These are phyloP conservation scores for Cryptococcus amylolentus DNA, from an alignment of 1,284 basidiomycete species.

Conservation along the genomic window DNA sequence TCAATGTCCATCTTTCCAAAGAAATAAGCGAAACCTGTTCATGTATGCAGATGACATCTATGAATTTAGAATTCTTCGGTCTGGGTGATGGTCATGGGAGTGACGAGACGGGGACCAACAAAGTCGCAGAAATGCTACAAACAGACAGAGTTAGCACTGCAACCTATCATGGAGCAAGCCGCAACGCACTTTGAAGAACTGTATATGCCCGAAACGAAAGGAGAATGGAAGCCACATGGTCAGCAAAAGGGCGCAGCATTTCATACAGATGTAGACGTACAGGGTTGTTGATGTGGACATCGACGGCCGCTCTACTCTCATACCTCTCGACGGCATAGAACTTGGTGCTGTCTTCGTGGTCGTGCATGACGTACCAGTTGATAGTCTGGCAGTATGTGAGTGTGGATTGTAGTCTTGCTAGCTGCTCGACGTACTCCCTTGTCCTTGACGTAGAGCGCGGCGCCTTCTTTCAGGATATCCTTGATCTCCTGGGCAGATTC, in stretches of 20 bases:
- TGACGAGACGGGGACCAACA: neutral
- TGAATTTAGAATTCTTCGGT: neutral
- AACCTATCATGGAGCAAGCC: too few relatives aligned
- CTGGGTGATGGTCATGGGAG: neutral
- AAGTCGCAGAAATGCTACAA: neutral
- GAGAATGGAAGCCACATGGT: neutral
- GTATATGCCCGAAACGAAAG: too few relatives aligned
- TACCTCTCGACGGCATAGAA: neutral
- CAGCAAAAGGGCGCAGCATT: neutral
- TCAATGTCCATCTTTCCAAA: too few relatives aligned
- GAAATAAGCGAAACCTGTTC: too few relatives aligned
- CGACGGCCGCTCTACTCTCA: neutral
- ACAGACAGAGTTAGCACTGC: too few relatives aligned
- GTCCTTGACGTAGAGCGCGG: neutral
- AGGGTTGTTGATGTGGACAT: neutral
- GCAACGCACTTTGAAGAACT: too few relatives aligned
- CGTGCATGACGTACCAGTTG: conserved; percentile 1
- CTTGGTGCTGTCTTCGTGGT: neutral
- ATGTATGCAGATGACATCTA: too few relatives aligned
- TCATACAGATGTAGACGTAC: neutral
- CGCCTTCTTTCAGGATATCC: neutral
- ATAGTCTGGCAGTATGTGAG: neutral
- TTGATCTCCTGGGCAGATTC: neutral
- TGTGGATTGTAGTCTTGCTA: conserved; percentile 22
- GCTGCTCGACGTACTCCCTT: neutral